phyloP scores from a whole-genome alignment of 179 eudicot species.

The Patellifolia procumbens region DNA sequence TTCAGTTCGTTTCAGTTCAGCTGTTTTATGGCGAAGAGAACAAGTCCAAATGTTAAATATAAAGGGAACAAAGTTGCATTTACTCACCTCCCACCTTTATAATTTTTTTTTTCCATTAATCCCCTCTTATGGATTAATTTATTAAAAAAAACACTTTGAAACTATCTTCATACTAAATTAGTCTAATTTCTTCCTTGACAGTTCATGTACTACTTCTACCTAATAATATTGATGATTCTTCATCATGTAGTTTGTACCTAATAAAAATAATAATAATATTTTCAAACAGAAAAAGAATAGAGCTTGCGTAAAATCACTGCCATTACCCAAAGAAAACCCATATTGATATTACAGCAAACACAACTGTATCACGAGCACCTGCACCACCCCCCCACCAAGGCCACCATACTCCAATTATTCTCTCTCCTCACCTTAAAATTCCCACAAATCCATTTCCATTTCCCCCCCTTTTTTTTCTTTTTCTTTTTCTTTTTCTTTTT shows the following conservation, averaged over 20 bases:
- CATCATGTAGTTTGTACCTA: not conserved
- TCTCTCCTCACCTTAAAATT: slow-evolving; percentile 21
- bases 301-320: slow-evolving; percentile 15
- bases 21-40: too few relatives aligned
- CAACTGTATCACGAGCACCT: not conserved
- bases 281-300: not conserved
- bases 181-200: too few relatives aligned
- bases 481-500: not conserved
- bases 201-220: too few relatives aligned
- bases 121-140: too few relatives aligned
- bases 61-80: too few relatives aligned
- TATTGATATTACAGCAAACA: slow-evolving; percentile 12
- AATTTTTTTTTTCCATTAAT: too few relatives aligned
- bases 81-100: too few relatives aligned
- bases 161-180: too few relatives aligned
- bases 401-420: slow-evolving; percentile 30
- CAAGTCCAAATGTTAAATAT: too few relatives aligned
- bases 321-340: slow-evolving; percentile 22
- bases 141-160: too few relatives aligned
- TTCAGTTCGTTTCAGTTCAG: too few relatives aligned
- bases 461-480: not conserved
- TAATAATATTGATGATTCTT: too few relatives aligned
- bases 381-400: slow-evolving; percentile 13
- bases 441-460: slow-evolving; percentile 22
- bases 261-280: not conserved